Conservation (phyloP, 371 early-diverging fungal genomes). For the Mucor indicus region DNA sequence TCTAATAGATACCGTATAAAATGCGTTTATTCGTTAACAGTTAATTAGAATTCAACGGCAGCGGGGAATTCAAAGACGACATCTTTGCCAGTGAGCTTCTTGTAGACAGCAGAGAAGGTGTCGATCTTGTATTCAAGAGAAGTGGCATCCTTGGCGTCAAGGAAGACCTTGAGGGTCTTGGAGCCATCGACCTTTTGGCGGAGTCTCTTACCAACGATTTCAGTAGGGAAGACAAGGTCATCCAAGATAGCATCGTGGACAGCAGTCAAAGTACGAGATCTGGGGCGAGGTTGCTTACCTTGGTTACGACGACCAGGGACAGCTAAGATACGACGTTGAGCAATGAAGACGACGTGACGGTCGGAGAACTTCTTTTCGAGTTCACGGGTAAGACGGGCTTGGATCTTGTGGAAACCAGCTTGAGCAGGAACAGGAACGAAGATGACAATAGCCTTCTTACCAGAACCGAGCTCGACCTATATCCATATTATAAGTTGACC, state of each 20-base stretch:
- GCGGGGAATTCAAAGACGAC: conserved; percentile 95
- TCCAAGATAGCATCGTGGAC: conserved; percentile 96
- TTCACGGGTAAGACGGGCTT: conserved; percentile 92
- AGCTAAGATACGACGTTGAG: conserved; percentile 93
- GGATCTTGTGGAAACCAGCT: conserved; percentile 93
- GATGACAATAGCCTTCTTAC: conserved; percentile 95
- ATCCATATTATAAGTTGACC: background rate
- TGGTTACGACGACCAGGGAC: conserved; percentile 87
- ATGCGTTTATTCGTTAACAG: no score
- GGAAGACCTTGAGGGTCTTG: conserved; percentile 91
- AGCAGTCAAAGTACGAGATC: conserved; percentile 93
- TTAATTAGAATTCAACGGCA: conserved; percentile 31
- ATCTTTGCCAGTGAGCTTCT: conserved; percentile 95
- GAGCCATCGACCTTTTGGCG: conserved; percentile 93
- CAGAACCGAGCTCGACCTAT: conserved; percentile 87
- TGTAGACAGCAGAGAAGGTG: conserved; percentile 95
- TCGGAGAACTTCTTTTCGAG: conserved; percentile 99
- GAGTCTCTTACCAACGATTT: conserved; percentile 96
- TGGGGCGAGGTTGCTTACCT: conserved; percentile 90
- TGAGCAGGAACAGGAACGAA: conserved; percentile 94
- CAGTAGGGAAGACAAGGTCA: conserved; percentile 96
- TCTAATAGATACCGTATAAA: no score
- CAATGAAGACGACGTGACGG: conserved; percentile 94
- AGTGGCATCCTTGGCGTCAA: conserved; percentile 96
- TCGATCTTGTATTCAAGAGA: conserved; percentile 97